A percentile compares a stretch with the other conserved stretches of the same genome.
These are phyloP conservation scores for Penicillium turbatum DNA, from an alignment of 495 filamentous ascomycete species.

Conservation along the genomic window DNA sequence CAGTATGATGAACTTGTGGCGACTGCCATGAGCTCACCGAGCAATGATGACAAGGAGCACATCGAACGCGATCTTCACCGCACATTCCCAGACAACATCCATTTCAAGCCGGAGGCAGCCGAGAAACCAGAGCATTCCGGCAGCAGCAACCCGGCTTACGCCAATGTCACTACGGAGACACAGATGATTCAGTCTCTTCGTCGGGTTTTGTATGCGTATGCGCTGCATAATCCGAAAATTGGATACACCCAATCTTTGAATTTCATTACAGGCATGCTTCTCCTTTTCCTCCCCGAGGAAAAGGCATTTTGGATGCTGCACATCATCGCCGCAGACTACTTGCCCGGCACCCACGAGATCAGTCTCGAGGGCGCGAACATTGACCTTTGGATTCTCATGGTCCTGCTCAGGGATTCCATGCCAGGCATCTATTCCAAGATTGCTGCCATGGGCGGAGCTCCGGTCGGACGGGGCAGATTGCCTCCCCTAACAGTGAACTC, in stretches of 20 bases:
- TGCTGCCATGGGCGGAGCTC: conserved; percentile 62
- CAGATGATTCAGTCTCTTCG: conserved; percentile 75
- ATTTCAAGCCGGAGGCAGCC: conserved; percentile 70
- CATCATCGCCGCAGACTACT: conserved; percentile 80
- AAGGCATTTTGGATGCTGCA: conserved; percentile 93
- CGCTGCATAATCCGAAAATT: conserved; percentile 80
- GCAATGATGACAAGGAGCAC: conserved; percentile 72
- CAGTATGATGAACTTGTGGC: conserved; percentile 67
- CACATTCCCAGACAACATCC: conserved; percentile 92
- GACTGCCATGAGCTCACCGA: conserved; percentile 57
- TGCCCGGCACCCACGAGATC: conserved; percentile 90
- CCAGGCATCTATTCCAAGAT: conserved; percentile 87
- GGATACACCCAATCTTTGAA: conserved; percentile 98
- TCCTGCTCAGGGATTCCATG: conserved; percentile 72
- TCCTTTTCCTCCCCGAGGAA: conserved; percentile 88
- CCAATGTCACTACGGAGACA: conserved; percentile 55
- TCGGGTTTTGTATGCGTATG: conserved; percentile 82
- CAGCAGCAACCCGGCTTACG: conserved; percentile 29
- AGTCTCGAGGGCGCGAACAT: conserved; percentile 91
- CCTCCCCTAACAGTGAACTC: conserved; percentile 48
- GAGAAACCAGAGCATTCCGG: conserved; percentile 23
- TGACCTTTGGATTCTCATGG: conserved; percentile 92
- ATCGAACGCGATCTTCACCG: conserved; percentile 94
- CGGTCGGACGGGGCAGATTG: conserved; percentile 36
- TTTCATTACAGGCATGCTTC: conserved; percentile 91